phyloP scores from a whole-genome alignment of 2,329 filamentous ascomycete species.

The Penicillium sumatraense region DNA sequence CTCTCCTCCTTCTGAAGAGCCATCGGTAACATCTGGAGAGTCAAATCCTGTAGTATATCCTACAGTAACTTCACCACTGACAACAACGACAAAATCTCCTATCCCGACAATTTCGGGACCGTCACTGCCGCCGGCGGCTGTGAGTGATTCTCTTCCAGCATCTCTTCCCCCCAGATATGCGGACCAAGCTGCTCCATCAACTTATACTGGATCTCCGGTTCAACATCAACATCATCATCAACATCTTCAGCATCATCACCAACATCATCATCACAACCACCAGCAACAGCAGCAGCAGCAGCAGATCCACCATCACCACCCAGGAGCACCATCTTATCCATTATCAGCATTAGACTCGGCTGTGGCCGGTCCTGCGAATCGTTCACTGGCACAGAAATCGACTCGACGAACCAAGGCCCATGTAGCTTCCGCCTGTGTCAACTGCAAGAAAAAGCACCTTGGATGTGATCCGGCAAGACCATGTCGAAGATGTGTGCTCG shows the following conservation, averaged over 20 bases:
- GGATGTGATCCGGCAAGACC: slow-evolving; percentile 52
- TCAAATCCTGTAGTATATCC: slow-evolving; percentile 37
- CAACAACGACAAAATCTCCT: slow-evolving; percentile 18
- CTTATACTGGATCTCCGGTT: slow-evolving; percentile 12
- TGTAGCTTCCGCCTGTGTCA: slow-evolving; percentile 54
- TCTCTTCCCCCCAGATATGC: slow-evolving; percentile 25
- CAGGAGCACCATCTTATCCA: slow-evolving; percentile 30
- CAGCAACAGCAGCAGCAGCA: not conserved
- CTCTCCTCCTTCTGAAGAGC: slow-evolving; percentile 43
- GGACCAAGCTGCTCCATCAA: slow-evolving; percentile 18
- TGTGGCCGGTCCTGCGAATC: slow-evolving; percentile 25
- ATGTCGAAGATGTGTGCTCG: slow-evolving; percentile 51
- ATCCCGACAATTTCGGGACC: slow-evolving; percentile 21
- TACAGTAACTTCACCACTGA: slow-evolving; percentile 29
- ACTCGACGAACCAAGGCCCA: slow-evolving; percentile 53
- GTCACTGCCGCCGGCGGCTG: slow-evolving; percentile 20
- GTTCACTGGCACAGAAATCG: slow-evolving; percentile 41
- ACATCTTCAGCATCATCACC: not conserved
- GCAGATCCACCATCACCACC: slow-evolving; percentile 6
- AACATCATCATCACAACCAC: not conserved
- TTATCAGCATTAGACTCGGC: slow-evolving; percentile 28
- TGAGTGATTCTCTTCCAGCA: slow-evolving; percentile 25
- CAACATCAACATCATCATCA: not conserved
- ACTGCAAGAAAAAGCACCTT: slow-evolving; percentile 55
- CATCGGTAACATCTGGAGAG: slow-evolving; percentile 42